A percentile compares a stretch with the other conserved stretches of the same genome.
Evolutionary conservation across 192 early-diverging fungal species (phyloP).

Genomic region (Borealophlyctis nickersoniae): DNA sequence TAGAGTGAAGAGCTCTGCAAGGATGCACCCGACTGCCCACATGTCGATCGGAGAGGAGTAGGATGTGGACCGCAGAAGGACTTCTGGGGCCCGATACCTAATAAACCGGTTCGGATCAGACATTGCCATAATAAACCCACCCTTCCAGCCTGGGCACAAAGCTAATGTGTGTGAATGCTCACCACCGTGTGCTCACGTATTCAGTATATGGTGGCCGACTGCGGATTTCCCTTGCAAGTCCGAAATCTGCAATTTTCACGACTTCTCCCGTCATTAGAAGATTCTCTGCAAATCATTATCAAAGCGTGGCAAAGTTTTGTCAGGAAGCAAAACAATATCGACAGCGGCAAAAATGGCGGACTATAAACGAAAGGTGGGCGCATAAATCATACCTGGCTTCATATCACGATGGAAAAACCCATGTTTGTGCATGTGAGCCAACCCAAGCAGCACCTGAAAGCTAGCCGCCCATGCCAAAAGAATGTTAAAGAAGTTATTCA

Average conservation of each 20-base stretch:
- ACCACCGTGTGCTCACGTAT: slow-evolving; percentile 98
- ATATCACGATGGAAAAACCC: slow-evolving; percentile 95
- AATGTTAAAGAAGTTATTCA: slow-evolving; percentile 69
- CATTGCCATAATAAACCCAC: too few relatives aligned
- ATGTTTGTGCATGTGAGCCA: slow-evolving; percentile 89
- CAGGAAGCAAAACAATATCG: too few relatives aligned
- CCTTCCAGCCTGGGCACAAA: too few relatives aligned
- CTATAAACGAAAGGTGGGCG: too few relatives aligned
- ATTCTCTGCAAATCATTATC: slow-evolving; percentile 69
- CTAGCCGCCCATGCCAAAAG: slow-evolving; percentile 80
- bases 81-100: slow-evolving; percentile 95
- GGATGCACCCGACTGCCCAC: slow-evolving; percentile 92
- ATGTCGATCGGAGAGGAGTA: slow-evolving; percentile 94
- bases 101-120: too few relatives aligned
- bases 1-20: slow-evolving; percentile 84
- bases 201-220: slow-evolving; percentile 89
- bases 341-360: too few relatives aligned
- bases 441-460: slow-evolving; percentile 81
- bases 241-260: slow-evolving; percentile 94
- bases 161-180: too few relatives aligned
- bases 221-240: slow-evolving; percentile 86
- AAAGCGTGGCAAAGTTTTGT: too few relatives aligned
- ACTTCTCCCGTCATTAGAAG: slow-evolving; percentile 63
- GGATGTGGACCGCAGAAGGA: slow-evolving; percentile 72
- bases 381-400: slow-evolving; percentile 70